Evolutionary conservation across 805 yeast species (phyloP).

Genomic region (Helenozyma baotianmanensis): DNA sequence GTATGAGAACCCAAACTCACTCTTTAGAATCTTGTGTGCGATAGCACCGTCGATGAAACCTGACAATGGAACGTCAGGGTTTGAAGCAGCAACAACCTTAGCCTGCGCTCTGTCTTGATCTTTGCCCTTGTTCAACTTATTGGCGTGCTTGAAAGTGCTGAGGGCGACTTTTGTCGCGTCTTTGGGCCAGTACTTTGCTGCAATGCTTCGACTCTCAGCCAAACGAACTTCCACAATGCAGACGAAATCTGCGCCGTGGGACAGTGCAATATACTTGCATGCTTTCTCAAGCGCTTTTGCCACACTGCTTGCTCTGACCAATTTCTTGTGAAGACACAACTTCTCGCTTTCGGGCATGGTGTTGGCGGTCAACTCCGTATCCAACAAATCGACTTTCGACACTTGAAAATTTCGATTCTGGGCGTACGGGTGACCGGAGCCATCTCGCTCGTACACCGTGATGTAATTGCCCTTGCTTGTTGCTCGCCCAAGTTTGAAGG

Average conservation of each 20-base stretch:
- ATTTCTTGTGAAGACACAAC: conserved; percentile 21
- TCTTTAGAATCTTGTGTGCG: conserved; percentile 42
- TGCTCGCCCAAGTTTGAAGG: conserved; percentile 49
- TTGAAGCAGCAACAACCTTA: conserved; percentile 37
- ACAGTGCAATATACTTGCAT: conserved; percentile 31
- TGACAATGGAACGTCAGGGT: too few species aligned
- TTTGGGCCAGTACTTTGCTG: conserved; percentile 40
- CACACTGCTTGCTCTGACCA: conserved; percentile 31
- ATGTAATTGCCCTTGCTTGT: conserved; percentile 39
- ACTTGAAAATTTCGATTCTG: conserved; percentile 45
- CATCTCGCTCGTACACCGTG: conserved; percentile 58
- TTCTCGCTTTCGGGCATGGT: conserved; percentile 1
- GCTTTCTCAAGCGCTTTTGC: conserved; percentile 41
- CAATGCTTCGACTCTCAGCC: conserved; percentile 42
- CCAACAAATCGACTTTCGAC: conserved; percentile 17
- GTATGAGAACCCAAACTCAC: conserved; percentile 48
- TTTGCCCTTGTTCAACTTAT: conserved; percentile 14
- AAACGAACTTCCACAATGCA: conserved; percentile 49
- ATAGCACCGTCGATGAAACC: conserved; percentile 31
- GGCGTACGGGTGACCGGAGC: conserved; percentile 58
- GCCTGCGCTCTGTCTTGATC: conserved; percentile 27
- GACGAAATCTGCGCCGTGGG: conserved; percentile 38
- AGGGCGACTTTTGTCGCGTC: background rate
- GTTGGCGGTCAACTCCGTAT: conserved; percentile 3
- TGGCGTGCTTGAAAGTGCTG: background rate